phyloP scores from a whole-genome alignment of 176 grass and related monocot genomes.

The Oropetium thomaeum region DNA sequence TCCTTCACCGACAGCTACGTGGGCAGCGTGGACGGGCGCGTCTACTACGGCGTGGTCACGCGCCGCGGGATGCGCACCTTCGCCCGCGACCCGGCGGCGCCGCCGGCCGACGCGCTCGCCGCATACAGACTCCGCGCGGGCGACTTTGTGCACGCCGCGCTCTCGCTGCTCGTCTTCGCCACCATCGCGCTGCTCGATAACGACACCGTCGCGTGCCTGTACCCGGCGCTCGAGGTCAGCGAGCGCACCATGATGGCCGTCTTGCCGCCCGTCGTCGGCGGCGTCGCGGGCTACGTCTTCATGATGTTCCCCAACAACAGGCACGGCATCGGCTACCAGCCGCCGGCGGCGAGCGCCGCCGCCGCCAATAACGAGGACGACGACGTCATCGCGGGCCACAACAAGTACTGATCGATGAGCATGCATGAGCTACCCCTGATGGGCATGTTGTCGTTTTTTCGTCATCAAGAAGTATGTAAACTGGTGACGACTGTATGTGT shows the following conservation, averaged over 20 bases:
- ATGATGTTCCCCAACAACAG: constrained; percentile 64
- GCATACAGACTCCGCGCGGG: constrained; percentile 50
- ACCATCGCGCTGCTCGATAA: constrained; percentile 57
- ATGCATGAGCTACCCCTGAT: neutral
- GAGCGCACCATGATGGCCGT: constrained; percentile 56
- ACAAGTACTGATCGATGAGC: constrained; percentile 36
- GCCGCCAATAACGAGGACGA: too few relatives aligned
- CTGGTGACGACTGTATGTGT: too few relatives aligned
- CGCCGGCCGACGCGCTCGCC: too few relatives aligned
- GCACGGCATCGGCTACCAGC: constrained; percentile 71
- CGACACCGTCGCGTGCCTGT: constrained; percentile 55
- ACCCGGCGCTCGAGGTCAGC: constrained; percentile 50
- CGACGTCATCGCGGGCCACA: constrained; percentile 35
- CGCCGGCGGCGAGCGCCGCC: neutral
- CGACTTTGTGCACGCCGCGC: constrained; percentile 64
- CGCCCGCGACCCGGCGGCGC: constrained; percentile 42
- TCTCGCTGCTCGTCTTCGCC: constrained; percentile 64
- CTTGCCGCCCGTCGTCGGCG: constrained; percentile 60
- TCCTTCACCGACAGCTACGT: constrained; percentile 83
- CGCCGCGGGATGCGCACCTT: constrained; percentile 50
- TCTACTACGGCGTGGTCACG: constrained; percentile 76
- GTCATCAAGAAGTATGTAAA: too few relatives aligned
- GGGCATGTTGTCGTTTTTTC: too few relatives aligned
- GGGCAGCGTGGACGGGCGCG: constrained; percentile 56
- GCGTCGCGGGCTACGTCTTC: constrained; percentile 55